phyloP scores from a whole-genome alignment of 768 basidiomycete species.

The Tubosaeta sp. region DNA sequence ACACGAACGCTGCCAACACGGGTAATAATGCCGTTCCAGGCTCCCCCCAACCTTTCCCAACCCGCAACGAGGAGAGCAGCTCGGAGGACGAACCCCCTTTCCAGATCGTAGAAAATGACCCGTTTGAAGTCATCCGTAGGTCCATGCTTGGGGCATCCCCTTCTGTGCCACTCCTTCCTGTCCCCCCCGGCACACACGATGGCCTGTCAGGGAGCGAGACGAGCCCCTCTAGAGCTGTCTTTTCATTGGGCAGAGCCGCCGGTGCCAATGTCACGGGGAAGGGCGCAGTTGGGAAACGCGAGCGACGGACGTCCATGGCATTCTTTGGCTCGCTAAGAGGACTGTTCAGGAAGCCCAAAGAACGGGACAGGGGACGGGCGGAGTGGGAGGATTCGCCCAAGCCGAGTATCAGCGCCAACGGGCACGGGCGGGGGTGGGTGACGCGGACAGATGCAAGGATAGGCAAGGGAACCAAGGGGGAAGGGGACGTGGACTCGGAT shows the following conservation, averaged over 20 bases:
- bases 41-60: background rate
- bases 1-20: background rate
- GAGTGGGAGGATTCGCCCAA: constrained; percentile 12
- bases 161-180: background rate
- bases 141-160: constrained; percentile 3
- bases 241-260: background rate
- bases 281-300: constrained; percentile 11
- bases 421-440: constrained; percentile 19
- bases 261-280: background rate
- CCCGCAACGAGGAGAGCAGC: constrained; percentile 9
- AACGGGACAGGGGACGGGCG: background rate
- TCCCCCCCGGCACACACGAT: background rate
- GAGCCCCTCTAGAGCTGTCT: background rate
- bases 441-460: constrained; percentile 26
- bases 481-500: constrained; percentile 11
- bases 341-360: constrained; percentile 23
- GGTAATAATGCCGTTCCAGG: background rate
- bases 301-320: constrained; percentile 17
- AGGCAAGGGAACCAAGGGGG: background rate
- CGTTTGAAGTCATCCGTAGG: constrained; percentile 17
- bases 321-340: constrained; percentile 27
- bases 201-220: background rate
- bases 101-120: constrained; percentile 24
- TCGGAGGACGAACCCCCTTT: constrained; percentile 17
- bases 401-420: background rate